These are phyloP conservation scores for Priceomyces fermenticarens DNA, from an alignment of 805 yeast genomes.

Conservation along the genomic window DNA sequence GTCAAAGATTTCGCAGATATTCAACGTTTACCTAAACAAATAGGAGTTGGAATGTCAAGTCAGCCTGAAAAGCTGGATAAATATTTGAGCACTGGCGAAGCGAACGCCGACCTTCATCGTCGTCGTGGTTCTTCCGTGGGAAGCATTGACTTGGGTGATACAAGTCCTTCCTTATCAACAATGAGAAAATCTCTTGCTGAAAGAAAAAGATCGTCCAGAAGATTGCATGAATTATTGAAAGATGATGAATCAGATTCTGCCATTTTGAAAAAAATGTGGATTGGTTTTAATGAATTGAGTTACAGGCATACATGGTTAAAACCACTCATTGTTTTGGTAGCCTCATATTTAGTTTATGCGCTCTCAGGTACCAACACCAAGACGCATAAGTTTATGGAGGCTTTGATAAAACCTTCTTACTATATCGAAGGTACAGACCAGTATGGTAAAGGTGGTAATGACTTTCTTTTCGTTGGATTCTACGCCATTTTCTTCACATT, in stretches of 20 bases:
- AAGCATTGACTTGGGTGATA: slow-evolving; percentile 69
- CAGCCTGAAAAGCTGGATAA: neutral
- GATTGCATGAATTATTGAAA: slow-evolving; percentile 27
- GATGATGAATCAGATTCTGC: slow-evolving; percentile 45
- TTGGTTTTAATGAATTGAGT: slow-evolving; percentile 57
- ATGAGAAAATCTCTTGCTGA: slow-evolving; percentile 49
- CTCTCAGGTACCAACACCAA: slow-evolving; percentile 56
- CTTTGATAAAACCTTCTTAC: slow-evolving; percentile 66
- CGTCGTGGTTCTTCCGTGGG: slow-evolving; percentile 72
- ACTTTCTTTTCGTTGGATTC: slow-evolving; percentile 73
- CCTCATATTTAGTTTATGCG: slow-evolving; percentile 43
- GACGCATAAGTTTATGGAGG: slow-evolving; percentile 55
- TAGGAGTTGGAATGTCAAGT: neutral
- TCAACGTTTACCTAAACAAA: neutral
- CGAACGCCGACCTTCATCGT: slow-evolving; percentile 14
- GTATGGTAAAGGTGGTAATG: slow-evolving; percentile 87
- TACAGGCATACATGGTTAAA: slow-evolving; percentile 69
- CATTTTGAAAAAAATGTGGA: slow-evolving; percentile 51
- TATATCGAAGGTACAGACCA: slow-evolving; percentile 57
- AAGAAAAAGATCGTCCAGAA: slow-evolving; percentile 29
- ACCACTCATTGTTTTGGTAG: slow-evolving; percentile 51
- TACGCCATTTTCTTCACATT: slow-evolving; percentile 88
- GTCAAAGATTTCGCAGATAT: neutral
- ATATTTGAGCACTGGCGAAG: neutral
- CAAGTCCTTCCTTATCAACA: slow-evolving; percentile 66